A percentile compares a stretch with the other conserved stretches of the same genome.
phyloP scores from a whole-genome alignment of 2,329 filamentous ascomycete species.

The Dichotomopilus funicola region DNA sequence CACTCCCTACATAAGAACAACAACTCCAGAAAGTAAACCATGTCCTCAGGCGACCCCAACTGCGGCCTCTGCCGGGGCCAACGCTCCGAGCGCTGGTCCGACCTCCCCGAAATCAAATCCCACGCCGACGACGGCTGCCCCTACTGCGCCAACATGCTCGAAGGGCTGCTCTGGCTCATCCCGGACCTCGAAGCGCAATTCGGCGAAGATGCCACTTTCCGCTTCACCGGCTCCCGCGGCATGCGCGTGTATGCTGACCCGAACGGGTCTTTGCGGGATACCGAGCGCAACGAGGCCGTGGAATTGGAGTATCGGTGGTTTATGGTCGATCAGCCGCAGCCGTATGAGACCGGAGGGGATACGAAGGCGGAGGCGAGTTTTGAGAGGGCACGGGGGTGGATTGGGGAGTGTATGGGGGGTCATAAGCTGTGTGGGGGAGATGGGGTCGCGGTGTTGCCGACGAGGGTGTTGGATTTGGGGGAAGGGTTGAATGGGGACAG shows the following conservation, averaged over 20 bases:
- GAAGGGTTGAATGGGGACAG: not conserved
- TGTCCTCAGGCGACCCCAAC: not conserved
- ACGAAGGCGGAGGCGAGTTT: not conserved
- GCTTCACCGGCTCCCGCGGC: not conserved
- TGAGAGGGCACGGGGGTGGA: not conserved
- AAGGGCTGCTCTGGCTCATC: not conserved
- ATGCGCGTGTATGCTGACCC: slow-evolving; percentile 1
- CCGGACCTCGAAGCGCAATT: not conserved
- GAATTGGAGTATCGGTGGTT: not conserved
- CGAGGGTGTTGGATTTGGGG: not conserved
- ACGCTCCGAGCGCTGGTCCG: not conserved
- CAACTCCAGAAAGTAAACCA: not conserved
- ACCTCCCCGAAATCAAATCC: not conserved
- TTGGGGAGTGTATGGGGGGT: not conserved
- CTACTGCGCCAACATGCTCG: not conserved
- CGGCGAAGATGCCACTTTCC: not conserved
- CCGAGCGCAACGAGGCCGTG: not conserved
- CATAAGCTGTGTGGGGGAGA: not conserved
- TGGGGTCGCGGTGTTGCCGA: not conserved
- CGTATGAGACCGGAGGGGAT: not conserved
- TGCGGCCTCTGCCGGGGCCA: not conserved
- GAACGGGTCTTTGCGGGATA: not conserved
- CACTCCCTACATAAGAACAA: no score
- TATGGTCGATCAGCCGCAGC: not conserved
- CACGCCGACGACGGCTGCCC: not conserved